phyloP scores from a whole-genome alignment of 176 grass and related monocot species.

The Aegilops longissima region DNA sequence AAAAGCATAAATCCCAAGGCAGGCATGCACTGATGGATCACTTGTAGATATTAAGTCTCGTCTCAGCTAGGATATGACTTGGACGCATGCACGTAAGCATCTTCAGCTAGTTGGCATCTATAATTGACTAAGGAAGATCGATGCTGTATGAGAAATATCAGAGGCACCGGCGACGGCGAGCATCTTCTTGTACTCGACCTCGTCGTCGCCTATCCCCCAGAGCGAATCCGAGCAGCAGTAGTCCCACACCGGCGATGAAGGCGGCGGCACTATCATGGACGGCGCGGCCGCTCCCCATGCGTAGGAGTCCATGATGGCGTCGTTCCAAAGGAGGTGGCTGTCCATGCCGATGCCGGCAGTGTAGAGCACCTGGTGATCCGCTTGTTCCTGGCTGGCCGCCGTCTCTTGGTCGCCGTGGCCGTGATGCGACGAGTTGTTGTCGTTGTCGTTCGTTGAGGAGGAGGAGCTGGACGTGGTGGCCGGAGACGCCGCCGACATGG shows the following conservation, averaged over 20 bases:
- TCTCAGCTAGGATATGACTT: background rate
- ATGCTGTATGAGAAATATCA: background rate
- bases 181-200: conserved; percentile 42
- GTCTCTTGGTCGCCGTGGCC: background rate
- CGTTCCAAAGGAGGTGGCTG: background rate
- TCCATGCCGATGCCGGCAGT: background rate
- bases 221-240: conserved; percentile 49
- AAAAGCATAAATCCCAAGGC: background rate
- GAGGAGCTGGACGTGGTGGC: background rate
- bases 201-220: conserved; percentile 50
- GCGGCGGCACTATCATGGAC: background rate
- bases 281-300: background rate
- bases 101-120: background rate
- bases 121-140: background rate
- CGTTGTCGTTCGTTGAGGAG: background rate
- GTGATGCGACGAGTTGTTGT: background rate
- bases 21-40: background rate
- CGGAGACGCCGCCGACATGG: conserved; percentile 16
- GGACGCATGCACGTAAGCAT: background rate
- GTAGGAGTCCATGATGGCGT: background rate
- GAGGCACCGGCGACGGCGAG: conserved; percentile 24
- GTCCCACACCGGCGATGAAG: conserved; percentile 54
- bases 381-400: background rate
- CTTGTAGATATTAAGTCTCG: background rate
- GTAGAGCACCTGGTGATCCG: background rate